Conservation (phyloP, 1,284 basidiomycete species). For the Sporisorium reilianum region DNA sequence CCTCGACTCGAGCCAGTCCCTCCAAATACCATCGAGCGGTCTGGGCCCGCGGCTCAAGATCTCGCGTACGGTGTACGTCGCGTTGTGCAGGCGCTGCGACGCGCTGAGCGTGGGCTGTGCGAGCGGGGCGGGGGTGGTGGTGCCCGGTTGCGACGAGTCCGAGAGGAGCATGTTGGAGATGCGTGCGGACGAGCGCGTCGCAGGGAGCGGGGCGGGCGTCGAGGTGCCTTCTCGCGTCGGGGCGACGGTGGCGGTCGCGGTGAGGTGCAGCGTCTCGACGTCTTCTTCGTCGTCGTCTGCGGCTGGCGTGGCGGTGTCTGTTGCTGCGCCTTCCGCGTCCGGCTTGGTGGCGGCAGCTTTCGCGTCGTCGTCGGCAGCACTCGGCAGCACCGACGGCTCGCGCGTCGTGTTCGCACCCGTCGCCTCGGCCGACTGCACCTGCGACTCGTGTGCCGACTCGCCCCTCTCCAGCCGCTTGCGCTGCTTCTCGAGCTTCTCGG, state of each 20-base stretch:
- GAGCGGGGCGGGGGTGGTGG: neutral
- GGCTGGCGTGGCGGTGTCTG: neutral
- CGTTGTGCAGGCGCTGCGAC: constrained; percentile 37
- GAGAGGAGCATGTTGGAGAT: constrained; percentile 24
- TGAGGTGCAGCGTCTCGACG: constrained; percentile 50
- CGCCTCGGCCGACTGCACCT: constrained; percentile 20
- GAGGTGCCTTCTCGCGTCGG: constrained; percentile 46
- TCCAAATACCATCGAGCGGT: constrained; percentile 87
- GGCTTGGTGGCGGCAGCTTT: neutral
- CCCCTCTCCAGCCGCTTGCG: constrained; percentile 29
- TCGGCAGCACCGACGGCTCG: constrained; percentile 33
- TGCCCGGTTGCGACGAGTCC: neutral
- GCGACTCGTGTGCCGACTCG: constrained; percentile 13
- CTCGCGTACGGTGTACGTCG: constrained; percentile 52
- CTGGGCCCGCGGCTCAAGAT: constrained; percentile 76
- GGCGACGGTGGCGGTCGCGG: constrained; percentile 43
- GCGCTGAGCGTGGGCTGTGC: constrained; percentile 27
- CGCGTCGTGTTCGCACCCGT: constrained; percentile 20
- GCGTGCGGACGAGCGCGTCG: constrained; percentile 41
- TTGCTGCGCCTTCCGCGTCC: neutral
- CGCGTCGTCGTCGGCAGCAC: constrained; percentile 4
- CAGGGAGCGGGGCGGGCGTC: constrained; percentile 25
- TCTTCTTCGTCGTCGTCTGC: constrained; percentile 48
- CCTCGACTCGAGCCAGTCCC: constrained; percentile 92
- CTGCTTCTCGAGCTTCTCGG: constrained; percentile 68